These are phyloP conservation scores for Claviceps sp. DNA, from an alignment of 2,329 filamentous ascomycete genomes.

Conservation along the genomic window DNA sequence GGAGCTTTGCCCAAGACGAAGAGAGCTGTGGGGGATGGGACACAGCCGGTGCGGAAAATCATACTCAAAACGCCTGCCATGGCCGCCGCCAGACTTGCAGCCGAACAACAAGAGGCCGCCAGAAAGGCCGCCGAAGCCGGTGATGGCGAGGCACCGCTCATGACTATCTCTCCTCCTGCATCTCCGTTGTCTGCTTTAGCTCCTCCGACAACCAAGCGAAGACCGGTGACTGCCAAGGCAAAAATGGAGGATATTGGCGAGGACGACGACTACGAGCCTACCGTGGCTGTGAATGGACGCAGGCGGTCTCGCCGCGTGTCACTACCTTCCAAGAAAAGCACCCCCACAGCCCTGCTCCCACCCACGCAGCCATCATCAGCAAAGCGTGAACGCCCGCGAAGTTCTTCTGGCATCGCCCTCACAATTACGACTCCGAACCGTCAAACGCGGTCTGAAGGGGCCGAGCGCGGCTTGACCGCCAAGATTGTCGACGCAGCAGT, in stretches of 20 bases:
- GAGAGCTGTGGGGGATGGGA: conserved; percentile 18
- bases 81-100: conserved; percentile 13
- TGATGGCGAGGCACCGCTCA: conserved; percentile 10
- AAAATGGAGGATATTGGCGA: conserved; percentile 20
- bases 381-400: conserved; percentile 3
- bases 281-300: conserved; percentile 16
- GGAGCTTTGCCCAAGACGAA: conserved; percentile 55
- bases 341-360: conserved; percentile 6
- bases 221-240: conserved; percentile 10
- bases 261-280: conserved; percentile 31
- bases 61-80: conserved; percentile 29
- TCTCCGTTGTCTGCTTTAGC: conserved; percentile 12
- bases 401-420: conserved; percentile 4
- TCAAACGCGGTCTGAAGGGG: conserved; percentile 11
- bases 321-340: conserved; percentile 13
- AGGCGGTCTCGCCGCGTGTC: conserved; percentile 21
- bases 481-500: conserved; percentile 44
- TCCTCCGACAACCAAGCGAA: conserved; percentile 10
- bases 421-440: conserved; percentile 9
- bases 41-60: conserved; percentile 26
- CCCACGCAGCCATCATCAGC: not conserved
- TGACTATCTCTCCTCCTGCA: conserved; percentile 4
- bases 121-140: conserved; percentile 9
- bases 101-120: conserved; percentile 7
- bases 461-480: conserved; percentile 32